These are phyloP conservation scores for Trypanosoma brucei DNA, from an alignment of 208 protist genomes.

Conservation along the genomic window DNA sequence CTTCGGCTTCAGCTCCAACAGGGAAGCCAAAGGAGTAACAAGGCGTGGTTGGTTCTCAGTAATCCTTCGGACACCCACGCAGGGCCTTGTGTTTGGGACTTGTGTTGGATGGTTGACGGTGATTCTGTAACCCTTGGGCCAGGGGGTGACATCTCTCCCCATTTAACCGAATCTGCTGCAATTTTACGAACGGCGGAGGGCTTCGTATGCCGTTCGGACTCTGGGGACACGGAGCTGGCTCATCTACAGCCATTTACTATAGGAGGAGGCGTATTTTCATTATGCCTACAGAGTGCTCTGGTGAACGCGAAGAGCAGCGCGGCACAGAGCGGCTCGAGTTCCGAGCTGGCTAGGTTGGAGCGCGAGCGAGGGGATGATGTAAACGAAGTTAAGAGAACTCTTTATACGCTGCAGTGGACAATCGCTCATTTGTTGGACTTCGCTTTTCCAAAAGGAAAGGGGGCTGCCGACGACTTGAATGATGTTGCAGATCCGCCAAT, in stretches of 20 bases:
- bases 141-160: slow-evolving; percentile 32
- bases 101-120: slow-evolving; percentile 30
- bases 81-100: slow-evolving; percentile 39
- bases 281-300: slow-evolving; percentile 27
- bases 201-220: slow-evolving; percentile 29
- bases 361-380: slow-evolving; percentile 22
- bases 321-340: too few relatives aligned
- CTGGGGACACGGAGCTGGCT: slow-evolving; percentile 22
- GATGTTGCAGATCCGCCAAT: slow-evolving; percentile 2
- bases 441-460: slow-evolving; percentile 29
- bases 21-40: slow-evolving; percentile 13
- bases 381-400: slow-evolving; percentile 33
- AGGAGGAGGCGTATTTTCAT: slow-evolving; percentile 35
- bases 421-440: slow-evolving; percentile 61
- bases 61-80: slow-evolving; percentile 42
- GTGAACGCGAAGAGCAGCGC: slow-evolving; percentile 2
- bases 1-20: slow-evolving; percentile 35
- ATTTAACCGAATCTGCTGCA: slow-evolving; percentile 26
- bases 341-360: too few relatives aligned
- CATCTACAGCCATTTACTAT: slow-evolving; percentile 43
- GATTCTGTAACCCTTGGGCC: slow-evolving; percentile 37
- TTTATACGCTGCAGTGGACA: slow-evolving; percentile 69
- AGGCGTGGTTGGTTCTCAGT: slow-evolving; percentile 45
- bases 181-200: slow-evolving; percentile 27
- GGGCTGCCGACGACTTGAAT: background rate